Evolutionary conservation across 371 early-diverging fungal species (phyloP).

Genomic region (Mucor indicus): DNA sequence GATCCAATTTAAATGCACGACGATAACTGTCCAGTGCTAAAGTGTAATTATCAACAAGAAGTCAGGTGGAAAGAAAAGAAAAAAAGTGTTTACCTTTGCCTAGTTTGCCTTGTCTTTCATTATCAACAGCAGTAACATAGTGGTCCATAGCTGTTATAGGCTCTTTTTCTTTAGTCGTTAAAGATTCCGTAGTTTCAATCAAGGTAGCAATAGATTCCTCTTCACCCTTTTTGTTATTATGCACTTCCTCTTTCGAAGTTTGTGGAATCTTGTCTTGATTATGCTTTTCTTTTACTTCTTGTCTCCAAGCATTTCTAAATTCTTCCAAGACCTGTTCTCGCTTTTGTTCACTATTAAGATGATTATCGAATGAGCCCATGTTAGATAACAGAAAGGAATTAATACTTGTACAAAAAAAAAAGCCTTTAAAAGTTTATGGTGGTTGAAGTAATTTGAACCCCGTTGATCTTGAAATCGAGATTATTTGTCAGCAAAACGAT

Average conservation of each 20-base stretch:
- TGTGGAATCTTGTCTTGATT: background rate
- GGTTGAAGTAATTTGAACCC: no score
- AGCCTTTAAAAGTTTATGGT: no score
- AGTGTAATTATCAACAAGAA: background rate
- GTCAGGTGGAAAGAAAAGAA: background rate
- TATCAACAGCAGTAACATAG: slow-evolving; percentile 45
- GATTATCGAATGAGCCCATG: background rate
- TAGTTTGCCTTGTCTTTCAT: slow-evolving; percentile 50
- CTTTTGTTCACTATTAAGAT: background rate
- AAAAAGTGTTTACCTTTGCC: slow-evolving; percentile 36
- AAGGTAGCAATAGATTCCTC: slow-evolving; percentile 1
- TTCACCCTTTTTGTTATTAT: background rate
- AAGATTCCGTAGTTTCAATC: slow-evolving; percentile 8
- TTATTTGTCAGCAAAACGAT: no score
- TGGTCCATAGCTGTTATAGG: slow-evolving; percentile 40
- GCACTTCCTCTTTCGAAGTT: background rate
- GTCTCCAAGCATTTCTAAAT: slow-evolving; percentile 45
- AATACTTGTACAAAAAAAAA: background rate
- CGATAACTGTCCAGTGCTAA: slow-evolving; percentile 51
- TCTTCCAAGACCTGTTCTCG: slow-evolving; percentile 14
- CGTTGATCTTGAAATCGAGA: no score
- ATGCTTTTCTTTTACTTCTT: slow-evolving; percentile 35
- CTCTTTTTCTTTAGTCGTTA: background rate
- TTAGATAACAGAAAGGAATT: background rate
- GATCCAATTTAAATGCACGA: slow-evolving; percentile 51